Base-by-base conservation (phyloP, 176 grass and related monocot species). In the Thalia dealbata region DNA sequence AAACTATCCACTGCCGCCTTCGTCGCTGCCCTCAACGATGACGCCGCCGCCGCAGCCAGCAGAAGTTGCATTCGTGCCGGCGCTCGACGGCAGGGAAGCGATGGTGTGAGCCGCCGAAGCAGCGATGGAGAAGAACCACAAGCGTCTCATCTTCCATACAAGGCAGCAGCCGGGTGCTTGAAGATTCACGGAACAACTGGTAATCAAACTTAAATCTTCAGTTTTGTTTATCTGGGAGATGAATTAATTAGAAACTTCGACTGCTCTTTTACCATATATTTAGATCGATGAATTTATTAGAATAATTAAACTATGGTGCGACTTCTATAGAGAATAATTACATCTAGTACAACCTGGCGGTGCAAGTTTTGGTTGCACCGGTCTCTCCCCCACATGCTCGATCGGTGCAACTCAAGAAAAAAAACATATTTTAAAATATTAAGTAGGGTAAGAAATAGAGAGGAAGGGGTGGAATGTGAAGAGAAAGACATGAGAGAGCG, bases 71-170 rank as follows among this genome's bases (percentile, higher is more conserved):
- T 32, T 32, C 27, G 18, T 66, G 63, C 63, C 15, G 6, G 14
- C 22, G 23, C 63, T 25, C 24, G 27, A 66, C 7, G 54, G 54
- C 54, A 58, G 16, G 5, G 63, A 66, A 32, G 14, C 63, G 30
- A 66, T 66, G 63, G 63, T 66, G 16, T 66, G 63, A 66, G 32
- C 32, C 4, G n/a, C n/a, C n/a, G n/a, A n/a, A n/a, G n/a, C n/a
- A n/a, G n/a, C n/a, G n/a, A n/a, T n/a, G n/a, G 32, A 38, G 32
- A 38, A 2, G 3, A 4, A 38, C 4, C 32, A 4, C 32, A 38
- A 38, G 4, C 32, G 32, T 38, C 32, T 38, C 32, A 38, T 38
- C 60, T 16, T 10, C 22, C 24, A 12, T 10, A n/a, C n/a, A n/a
- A n/a, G n/a, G n/a, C n/a, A n/a, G n/a, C n/a, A n/a, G n/a, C n/a